These are phyloP conservation scores for Melocanna baccifera DNA, from an alignment of 176 grass and related monocot genomes.

Conservation along the genomic window DNA sequence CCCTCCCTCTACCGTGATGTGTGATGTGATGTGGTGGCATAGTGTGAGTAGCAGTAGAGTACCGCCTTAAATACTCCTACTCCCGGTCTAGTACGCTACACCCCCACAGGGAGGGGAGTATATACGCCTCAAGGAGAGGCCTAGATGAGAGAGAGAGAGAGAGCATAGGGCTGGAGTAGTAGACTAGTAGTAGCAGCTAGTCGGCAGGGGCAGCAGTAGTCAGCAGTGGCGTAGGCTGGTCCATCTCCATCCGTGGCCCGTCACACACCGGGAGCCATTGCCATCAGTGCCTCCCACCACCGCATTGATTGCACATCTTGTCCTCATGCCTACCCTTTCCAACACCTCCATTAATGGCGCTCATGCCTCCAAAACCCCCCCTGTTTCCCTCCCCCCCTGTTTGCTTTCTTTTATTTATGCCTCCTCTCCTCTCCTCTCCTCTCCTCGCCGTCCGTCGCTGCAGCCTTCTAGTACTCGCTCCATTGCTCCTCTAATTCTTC, in stretches of 20 bases:
- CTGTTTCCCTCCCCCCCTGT: not conserved
- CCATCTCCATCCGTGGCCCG: slow-evolving; percentile 25
- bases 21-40: too few species aligned
- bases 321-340: slow-evolving; percentile 51
- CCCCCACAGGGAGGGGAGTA: too few species aligned
- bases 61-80: too few species aligned
- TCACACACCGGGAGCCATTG: slow-evolving; percentile 33
- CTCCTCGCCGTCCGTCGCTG: not conserved
- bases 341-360: slow-evolving; percentile 47
- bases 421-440: not conserved
- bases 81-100: too few species aligned
- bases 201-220: not conserved
- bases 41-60: too few species aligned
- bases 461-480: not conserved
- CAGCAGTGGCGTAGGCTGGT: slow-evolving; percentile 22
- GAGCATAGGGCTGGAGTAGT: too few species aligned
- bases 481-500: not conserved
- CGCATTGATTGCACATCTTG: slow-evolving; percentile 58
- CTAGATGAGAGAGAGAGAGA: too few species aligned
- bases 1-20: too few species aligned
- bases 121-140: too few species aligned
- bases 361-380: slow-evolving; percentile 23
- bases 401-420: not conserved
- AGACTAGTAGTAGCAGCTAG: not conserved
- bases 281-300: slow-evolving; percentile 33